Evolutionary conservation across 768 basidiomycete genomes (phyloP).

Genomic region (Auricularia auricula-judae): DNA sequence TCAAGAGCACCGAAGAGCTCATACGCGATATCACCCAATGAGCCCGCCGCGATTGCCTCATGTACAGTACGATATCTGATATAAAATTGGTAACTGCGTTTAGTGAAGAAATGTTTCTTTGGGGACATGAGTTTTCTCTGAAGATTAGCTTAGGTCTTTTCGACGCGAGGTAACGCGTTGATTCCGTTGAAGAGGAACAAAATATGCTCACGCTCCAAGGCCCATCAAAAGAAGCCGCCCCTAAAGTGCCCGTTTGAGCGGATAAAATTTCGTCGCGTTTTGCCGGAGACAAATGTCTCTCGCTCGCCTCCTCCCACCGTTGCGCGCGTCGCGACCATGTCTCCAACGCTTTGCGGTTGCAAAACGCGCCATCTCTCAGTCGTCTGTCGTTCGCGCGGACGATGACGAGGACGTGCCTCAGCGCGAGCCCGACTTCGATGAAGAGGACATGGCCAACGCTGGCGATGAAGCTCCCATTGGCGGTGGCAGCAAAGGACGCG

Average conservation of each 20-base stretch:
- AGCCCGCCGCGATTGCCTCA: not conserved
- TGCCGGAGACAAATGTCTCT: not conserved
- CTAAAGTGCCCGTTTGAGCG: not conserved
- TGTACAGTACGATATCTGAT: not conserved
- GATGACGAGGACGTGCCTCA: not conserved
- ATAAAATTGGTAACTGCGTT: not conserved
- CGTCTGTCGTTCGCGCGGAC: not conserved
- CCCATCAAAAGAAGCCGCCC: not conserved
- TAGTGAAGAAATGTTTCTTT: too few relatives aligned
- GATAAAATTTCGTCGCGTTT: not conserved
- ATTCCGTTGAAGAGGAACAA: too few relatives aligned
- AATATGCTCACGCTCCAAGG: too few relatives aligned
- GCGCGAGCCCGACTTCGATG: not conserved
- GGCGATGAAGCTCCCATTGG: not conserved
- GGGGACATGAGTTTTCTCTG: too few relatives aligned
- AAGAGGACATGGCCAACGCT: not conserved
- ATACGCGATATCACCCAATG: constrained; percentile 24
- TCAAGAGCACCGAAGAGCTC: constrained; percentile 51
- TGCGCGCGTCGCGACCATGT: not conserved
- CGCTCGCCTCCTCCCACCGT: not conserved
- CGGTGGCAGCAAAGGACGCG: not conserved
- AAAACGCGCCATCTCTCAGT: not conserved
- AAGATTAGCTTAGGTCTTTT: too few relatives aligned
- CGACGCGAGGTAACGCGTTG: too few relatives aligned
- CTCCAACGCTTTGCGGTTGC: too few relatives aligned